Conservation (phyloP, 768 basidiomycete genomes). For the Phlebiopsis flavidoalba region DNA sequence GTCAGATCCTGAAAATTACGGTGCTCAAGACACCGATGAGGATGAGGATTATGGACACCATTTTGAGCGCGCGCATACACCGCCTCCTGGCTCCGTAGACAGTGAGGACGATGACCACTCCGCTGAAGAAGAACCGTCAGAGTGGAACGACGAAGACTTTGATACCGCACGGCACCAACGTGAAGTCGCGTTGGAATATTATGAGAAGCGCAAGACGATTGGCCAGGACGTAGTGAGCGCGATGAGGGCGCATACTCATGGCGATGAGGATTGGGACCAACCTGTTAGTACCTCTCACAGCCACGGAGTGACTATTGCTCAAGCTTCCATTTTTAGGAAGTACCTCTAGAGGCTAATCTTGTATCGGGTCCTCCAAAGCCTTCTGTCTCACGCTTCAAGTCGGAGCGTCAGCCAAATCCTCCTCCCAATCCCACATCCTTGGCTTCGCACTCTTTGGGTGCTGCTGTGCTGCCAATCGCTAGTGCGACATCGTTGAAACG, state of each 20-base stretch:
- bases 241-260: slow-evolving; percentile 42
- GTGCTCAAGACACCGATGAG: slow-evolving; percentile 28
- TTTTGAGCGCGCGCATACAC: neutral
- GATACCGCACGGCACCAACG: slow-evolving; percentile 66
- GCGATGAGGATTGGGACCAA: slow-evolving; percentile 39
- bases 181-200: slow-evolving; percentile 69
- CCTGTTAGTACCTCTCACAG: slow-evolving; percentile 28
- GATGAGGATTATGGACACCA: slow-evolving; percentile 21
- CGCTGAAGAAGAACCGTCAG: slow-evolving; percentile 19
- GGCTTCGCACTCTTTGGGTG: slow-evolving; percentile 26
- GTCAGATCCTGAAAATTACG: slow-evolving; percentile 35
- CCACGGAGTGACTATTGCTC: neutral
- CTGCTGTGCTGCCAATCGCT: slow-evolving; percentile 25
- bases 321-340: slow-evolving; percentile 28
- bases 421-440: slow-evolving; percentile 11
- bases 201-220: slow-evolving; percentile 53
- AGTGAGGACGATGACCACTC: slow-evolving; percentile 22
- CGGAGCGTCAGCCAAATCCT: slow-evolving; percentile 30
- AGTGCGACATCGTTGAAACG: slow-evolving; percentile 19
- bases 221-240: slow-evolving; percentile 48
- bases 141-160: slow-evolving; percentile 52
- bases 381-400: slow-evolving; percentile 61
- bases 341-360: slow-evolving; percentile 38
- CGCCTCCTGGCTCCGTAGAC: slow-evolving; percentile 26
- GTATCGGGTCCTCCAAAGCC: slow-evolving; percentile 38